phyloP scores from a whole-genome alignment of 768 basidiomycete species.

The Rhodocollybia butyracea region DNA sequence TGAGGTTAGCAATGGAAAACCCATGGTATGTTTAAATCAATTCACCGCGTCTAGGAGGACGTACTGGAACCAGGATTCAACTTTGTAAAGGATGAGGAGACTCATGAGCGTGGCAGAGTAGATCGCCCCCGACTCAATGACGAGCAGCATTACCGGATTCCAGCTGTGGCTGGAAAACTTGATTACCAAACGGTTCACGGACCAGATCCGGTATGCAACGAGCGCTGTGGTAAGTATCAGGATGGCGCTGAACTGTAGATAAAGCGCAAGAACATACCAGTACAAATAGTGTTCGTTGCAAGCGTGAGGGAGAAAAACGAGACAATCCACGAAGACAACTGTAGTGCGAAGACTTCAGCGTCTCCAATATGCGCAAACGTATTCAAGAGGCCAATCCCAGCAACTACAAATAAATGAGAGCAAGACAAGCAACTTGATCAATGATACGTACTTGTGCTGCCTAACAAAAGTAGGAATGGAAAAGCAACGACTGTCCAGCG shows the following conservation, averaged over 20 bases:
- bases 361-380: constrained; percentile 26
- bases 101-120: constrained; percentile 30
- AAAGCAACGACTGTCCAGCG: constrained; percentile 19
- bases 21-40: constrained; percentile 2
- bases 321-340: constrained; percentile 35
- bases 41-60: constrained; percentile 32
- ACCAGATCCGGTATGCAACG: constrained; percentile 32
- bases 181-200: constrained; percentile 24
- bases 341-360: constrained; percentile 27
- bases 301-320: constrained; percentile 37
- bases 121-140: constrained; percentile 35
- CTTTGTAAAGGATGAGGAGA: constrained; percentile 29
- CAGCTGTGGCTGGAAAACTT: constrained; percentile 19
- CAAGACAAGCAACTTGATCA: not conserved
- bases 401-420: constrained; percentile 18
- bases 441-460: constrained; percentile 25
- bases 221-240: too few species aligned
- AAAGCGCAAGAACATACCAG: constrained; percentile 26
- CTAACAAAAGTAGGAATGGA: constrained; percentile 26
- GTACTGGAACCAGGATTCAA: constrained; percentile 33
- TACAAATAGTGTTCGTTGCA: constrained; percentile 34
- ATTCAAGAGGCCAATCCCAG: constrained; percentile 28
- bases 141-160: constrained; percentile 29
- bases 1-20: not conserved
- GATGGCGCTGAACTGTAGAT: too few species aligned